Base-by-base conservation (phyloP, 1,284 basidiomycete species). In the Sporisorium iseilematis-ciliati region DNA sequence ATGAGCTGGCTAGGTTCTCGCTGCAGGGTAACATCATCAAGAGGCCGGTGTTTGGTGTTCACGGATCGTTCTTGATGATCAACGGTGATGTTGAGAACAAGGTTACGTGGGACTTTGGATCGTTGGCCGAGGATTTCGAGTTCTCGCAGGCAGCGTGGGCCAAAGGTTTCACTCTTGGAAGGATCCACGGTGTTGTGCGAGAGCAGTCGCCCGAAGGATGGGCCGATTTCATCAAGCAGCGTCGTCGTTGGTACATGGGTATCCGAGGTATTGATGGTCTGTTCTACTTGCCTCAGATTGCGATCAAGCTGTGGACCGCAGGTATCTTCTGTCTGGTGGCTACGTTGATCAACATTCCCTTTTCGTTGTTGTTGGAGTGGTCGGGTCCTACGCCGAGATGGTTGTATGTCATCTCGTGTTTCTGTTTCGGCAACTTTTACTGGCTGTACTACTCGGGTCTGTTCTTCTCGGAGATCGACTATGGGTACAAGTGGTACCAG, bases 61-160 rank as follows among this genome's bases (percentile, higher is more conserved):
- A 87, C 77, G 86, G 86, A 41, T 86, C 85, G 8, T 87, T 87
- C 81, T 68, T 87, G 49, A 79, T 87, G 81, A 85, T 86, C 53
- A 86, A 86, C 74, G 86, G 86, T 41, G 85, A 86, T 72, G 85
- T 86, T 67, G 86, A 86, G 74, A 86, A 86, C 75, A 84, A 84
- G 73, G 85, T 85, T 60, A 86, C 85, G 23, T 86, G 86, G 86
- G 84, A 78, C 61, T 81, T 80, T 68, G 73, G 75, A 14, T 75
- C 65, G 31, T 72, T 86, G 49, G 86, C 86, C 45, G 86, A 86
- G 74, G 86, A 86, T 77, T 86, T 86, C 58, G 86, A 86, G 66
- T 86, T 86, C 70, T 86, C 86, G 48, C 86, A 86, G 74, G 86
- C 85, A 52, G 86, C 86, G 7, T 86, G 86, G 86, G 67, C 80